Conservation (phyloP, 257 asterid species). For the Penstemon eatonii region DNA sequence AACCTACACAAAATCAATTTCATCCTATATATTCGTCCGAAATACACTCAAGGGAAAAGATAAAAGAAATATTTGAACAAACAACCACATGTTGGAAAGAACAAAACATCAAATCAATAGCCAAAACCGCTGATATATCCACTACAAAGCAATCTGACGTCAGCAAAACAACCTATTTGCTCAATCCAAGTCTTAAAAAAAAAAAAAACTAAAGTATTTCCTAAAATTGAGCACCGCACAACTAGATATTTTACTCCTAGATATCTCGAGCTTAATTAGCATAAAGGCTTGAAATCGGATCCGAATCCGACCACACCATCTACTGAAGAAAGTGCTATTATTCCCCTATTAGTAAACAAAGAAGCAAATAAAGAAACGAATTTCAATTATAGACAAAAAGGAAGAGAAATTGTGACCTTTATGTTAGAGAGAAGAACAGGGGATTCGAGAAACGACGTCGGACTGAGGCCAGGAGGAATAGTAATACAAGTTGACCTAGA, state of each 20-base stretch:
- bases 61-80: slow-evolving; percentile 22
- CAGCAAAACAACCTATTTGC: slow-evolving; percentile 25
- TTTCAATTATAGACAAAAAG: slow-evolving; percentile 6
- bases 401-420: slow-evolving; percentile 52
- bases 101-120: slow-evolving; percentile 48
- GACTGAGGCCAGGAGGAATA: slow-evolving; percentile 58
- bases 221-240: not conserved
- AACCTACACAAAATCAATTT: slow-evolving; percentile 24
- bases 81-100: slow-evolving; percentile 41
- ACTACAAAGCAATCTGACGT: slow-evolving; percentile 29
- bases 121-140: slow-evolving; percentile 42
- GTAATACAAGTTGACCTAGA: slow-evolving; percentile 56
- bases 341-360: too few species aligned
- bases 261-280: slow-evolving; percentile 13
- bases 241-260: slow-evolving; percentile 4
- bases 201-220: not conserved
- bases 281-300: slow-evolving; percentile 31
- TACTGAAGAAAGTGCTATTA: not conserved
- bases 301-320: slow-evolving; percentile 42
- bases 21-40: slow-evolving; percentile 47
- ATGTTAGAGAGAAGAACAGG: slow-evolving; percentile 68
- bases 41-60: slow-evolving; percentile 36
- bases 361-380: too few species aligned
- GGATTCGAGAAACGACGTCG: slow-evolving; percentile 58
- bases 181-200: not conserved